Conservation (phyloP, 2,329 filamentous ascomycete genomes). For the Leptodontidium sp. region DNA sequence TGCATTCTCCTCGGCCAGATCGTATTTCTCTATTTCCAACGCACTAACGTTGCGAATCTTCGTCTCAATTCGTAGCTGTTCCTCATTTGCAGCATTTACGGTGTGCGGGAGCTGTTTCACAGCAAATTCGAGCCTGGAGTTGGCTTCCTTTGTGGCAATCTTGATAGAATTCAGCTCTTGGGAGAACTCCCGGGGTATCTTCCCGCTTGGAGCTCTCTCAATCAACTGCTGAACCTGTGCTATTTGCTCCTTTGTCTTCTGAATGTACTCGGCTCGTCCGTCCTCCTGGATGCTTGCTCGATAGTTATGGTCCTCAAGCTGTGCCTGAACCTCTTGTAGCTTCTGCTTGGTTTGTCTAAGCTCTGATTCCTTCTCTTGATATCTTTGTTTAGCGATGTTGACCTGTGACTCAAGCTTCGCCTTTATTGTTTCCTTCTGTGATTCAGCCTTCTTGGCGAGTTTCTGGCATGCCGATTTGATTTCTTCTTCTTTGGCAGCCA, state of each 20-base stretch:
- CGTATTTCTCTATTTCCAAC: neutral
- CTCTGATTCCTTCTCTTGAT: constrained; percentile 27
- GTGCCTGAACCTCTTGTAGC: constrained; percentile 7
- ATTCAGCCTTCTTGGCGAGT: constrained; percentile 32
- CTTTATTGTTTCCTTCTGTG: constrained; percentile 28
- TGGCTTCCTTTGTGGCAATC: neutral
- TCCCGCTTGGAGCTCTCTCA: neutral
- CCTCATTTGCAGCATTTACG: neutral
- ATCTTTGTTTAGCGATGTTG: constrained; percentile 31
- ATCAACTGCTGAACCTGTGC: constrained; percentile 9
- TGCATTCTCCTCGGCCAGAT: neutral
- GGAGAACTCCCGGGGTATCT: neutral
- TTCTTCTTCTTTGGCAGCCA: constrained; percentile 37
- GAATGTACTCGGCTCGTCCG: constrained; percentile 27
- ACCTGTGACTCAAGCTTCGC: constrained; percentile 32
- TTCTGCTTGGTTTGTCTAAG: constrained; percentile 15
- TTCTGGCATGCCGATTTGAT: constrained; percentile 39
- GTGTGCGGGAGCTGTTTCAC: neutral
- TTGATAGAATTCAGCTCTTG: constrained; percentile 3
- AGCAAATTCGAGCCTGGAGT: neutral
- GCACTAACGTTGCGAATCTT: constrained; percentile 1
- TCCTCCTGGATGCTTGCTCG: constrained; percentile 18
- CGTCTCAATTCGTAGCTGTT: constrained; percentile 1
- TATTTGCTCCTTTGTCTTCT: constrained; percentile 25
- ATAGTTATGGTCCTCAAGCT: neutral